Conservation (phyloP, 441 rosid species). For the Adansonia gregorii region DNA sequence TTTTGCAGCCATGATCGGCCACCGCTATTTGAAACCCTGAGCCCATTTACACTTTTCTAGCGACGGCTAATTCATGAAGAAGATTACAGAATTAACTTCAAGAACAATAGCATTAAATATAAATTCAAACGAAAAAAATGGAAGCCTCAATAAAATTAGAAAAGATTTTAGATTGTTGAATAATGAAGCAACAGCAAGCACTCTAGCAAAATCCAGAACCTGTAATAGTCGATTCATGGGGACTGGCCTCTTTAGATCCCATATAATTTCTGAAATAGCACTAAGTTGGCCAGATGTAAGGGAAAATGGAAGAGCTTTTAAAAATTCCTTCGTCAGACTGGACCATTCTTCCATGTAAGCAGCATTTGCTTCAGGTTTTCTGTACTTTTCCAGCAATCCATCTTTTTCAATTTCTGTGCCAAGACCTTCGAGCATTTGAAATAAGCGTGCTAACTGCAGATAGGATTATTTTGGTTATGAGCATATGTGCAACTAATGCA, state of each 20-base stretch:
- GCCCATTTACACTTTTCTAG: neutral
- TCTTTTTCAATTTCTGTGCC: constrained; percentile 79
- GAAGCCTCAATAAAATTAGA: neutral
- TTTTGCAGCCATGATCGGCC: too few relatives aligned
- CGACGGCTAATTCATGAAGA: neutral
- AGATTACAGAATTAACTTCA: constrained; percentile 6
- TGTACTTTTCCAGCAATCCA: constrained; percentile 75
- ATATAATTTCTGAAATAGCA: constrained; percentile 90
- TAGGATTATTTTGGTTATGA: constrained; percentile 24
- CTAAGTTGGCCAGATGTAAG: constrained; percentile 89
- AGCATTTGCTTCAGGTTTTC: constrained; percentile 65
- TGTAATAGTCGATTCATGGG: constrained; percentile 98
- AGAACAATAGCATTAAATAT: neutral
- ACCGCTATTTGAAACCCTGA: neutral
- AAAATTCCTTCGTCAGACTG: constrained; percentile 66
- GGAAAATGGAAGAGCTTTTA: constrained; percentile 81
- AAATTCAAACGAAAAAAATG: neutral
- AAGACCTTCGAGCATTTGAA: constrained; percentile 92
- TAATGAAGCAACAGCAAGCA: constrained; percentile 24
- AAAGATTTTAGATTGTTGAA: neutral
- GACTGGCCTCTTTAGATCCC: constrained; percentile 89
- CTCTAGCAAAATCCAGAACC: constrained; percentile 47
- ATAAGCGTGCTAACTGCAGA: constrained; percentile 84
- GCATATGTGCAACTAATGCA: neutral
- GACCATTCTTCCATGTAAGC: constrained; percentile 76